Evolutionary conservation across 176 grass and related monocot species (phyloP).

Genomic region (Raddia guianensis): DNA sequence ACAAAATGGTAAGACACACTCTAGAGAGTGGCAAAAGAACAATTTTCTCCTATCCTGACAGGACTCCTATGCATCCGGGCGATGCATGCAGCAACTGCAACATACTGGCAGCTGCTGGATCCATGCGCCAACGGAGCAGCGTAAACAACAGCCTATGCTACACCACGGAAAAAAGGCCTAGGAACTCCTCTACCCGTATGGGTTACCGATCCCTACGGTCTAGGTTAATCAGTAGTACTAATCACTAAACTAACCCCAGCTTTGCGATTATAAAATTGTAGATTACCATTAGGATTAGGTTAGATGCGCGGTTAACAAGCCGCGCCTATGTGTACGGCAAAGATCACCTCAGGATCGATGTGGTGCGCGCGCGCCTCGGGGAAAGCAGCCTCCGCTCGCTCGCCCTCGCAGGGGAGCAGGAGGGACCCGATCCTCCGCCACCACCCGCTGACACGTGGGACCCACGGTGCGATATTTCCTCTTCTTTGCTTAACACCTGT

Average conservation of each 20-base stretch:
- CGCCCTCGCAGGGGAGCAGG: not conserved
- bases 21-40: too few relatives aligned
- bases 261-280: not conserved
- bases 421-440: not conserved
- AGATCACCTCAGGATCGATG: conserved; percentile 21
- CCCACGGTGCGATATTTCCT: not conserved
- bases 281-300: not conserved
- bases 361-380: not conserved
- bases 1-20: too few relatives aligned
- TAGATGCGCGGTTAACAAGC: not conserved
- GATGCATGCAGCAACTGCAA: too few relatives aligned
- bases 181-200: conserved; percentile 1
- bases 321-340: conserved; percentile 30
- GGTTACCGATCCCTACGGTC: conserved; percentile 53
- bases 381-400: not conserved
- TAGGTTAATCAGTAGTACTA: not conserved
- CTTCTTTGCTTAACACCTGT: not conserved
- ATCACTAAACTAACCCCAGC: not conserved
- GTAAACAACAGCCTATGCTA: conserved; percentile 3
- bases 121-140: not conserved
- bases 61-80: not conserved
- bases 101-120: not conserved
- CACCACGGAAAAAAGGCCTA: conserved; percentile 8
- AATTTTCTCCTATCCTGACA: too few relatives aligned
- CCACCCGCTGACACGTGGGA: not conserved